A percentile compares a stretch with the other conserved stretches of the same genome.
These are phyloP conservation scores for Mucor racemosus DNA, from an alignment of 371 early-diverging fungal genomes.

Conservation along the genomic window DNA sequence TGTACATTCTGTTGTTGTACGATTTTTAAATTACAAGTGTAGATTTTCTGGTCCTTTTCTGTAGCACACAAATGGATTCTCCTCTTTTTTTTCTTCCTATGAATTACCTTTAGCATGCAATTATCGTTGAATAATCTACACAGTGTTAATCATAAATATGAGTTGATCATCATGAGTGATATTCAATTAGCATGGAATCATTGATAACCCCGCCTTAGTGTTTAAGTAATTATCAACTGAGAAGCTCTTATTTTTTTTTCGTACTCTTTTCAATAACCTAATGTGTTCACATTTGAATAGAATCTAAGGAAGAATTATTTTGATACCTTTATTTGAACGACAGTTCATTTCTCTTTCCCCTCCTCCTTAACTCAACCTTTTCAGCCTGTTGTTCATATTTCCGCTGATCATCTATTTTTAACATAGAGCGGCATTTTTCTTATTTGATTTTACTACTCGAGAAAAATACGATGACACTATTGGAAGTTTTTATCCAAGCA, in stretches of 20 bases:
- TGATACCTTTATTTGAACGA: neutral
- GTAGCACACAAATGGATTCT: neutral
- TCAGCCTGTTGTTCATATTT: neutral
- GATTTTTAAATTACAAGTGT: constrained; percentile 5
- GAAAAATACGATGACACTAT: too few species aligned
- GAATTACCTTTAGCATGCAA: neutral
- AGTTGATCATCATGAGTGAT: neutral
- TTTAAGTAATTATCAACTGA: too few species aligned
- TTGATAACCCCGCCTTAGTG: neutral
- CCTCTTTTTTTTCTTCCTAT: neutral
- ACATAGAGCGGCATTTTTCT: neutral
- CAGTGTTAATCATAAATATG: neutral
- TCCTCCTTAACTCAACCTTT: too few species aligned
- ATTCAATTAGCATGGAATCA: neutral
- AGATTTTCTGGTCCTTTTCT: constrained; percentile 2
- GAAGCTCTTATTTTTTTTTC: too few species aligned
- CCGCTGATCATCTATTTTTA: constrained; percentile 4
- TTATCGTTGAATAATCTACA: neutral
- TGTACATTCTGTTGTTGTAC: neutral
- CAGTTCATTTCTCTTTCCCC: neutral
- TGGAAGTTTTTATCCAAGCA: too few species aligned
- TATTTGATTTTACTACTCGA: too few species aligned
- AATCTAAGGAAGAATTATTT: neutral
- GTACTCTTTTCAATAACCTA: too few species aligned
- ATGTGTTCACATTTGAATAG: neutral